phyloP scores from a whole-genome alignment of 129 eudicot genomes.

The Pittosporum tobira region DNA sequence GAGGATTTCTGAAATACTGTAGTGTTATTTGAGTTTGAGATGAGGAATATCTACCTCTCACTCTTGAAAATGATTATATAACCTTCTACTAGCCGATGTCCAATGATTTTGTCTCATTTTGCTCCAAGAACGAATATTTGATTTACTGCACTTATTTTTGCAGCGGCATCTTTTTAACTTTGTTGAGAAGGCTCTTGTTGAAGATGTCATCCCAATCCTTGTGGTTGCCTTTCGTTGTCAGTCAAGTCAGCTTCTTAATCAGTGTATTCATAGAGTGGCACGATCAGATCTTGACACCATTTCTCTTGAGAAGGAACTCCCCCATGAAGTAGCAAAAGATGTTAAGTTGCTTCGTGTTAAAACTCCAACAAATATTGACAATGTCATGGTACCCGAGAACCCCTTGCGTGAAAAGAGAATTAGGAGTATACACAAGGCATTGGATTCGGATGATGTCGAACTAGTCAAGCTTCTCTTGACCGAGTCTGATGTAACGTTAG shows the following conservation, averaged over 20 bases:
- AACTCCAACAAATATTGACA: slow-evolving; percentile 8
- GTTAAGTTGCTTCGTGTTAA: slow-evolving; percentile 34
- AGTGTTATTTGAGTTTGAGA: too few species aligned
- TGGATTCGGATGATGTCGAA: slow-evolving; percentile 76
- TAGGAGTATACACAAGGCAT: slow-evolving; percentile 54
- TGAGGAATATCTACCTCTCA: neutral
- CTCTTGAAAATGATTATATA: neutral
- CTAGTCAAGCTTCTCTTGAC: slow-evolving; percentile 50
- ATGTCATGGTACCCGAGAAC: slow-evolving; percentile 18
- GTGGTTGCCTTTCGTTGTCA: slow-evolving; percentile 51
- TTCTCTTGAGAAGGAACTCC: slow-evolving; percentile 56
- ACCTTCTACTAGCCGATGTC: neutral
- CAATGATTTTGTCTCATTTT: neutral
- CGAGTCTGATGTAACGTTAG: slow-evolving; percentile 50
- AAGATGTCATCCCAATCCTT: slow-evolving; percentile 64
- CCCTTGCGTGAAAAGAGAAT: slow-evolving; percentile 33
- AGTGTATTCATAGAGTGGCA: slow-evolving; percentile 47
- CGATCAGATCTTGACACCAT: slow-evolving; percentile 51
- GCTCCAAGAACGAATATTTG: neutral
- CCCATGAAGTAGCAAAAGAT: slow-evolving; percentile 29
- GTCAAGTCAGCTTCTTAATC: slow-evolving; percentile 37
- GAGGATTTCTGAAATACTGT: neutral
- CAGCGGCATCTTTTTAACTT: slow-evolving; percentile 65
- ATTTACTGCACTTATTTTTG: slow-evolving; percentile 12
- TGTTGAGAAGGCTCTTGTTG: slow-evolving; percentile 56